Base-by-base conservation (phyloP, 495 filamentous ascomycete genomes). In the Staphylotrichum tortipilum region DNA sequence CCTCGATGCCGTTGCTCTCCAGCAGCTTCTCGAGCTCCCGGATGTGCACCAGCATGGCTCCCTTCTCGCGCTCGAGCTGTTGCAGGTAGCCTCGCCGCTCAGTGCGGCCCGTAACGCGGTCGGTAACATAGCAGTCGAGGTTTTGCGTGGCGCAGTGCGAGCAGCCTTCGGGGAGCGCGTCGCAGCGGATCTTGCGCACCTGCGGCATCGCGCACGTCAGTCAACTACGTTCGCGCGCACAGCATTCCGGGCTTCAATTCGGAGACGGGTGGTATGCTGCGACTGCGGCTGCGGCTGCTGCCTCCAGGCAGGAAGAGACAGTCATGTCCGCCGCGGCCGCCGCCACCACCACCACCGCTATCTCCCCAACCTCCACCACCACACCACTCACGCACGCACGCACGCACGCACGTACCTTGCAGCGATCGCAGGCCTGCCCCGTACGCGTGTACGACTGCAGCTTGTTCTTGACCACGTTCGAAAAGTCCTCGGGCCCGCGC, bases 371-470 rank as follows among this genome's bases (percentile, higher is more conserved):
- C n/a, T n/a, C n/a, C n/a, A n/a, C n/a, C n/a, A n/a, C n/a, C n/a
- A n/a, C n/a, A n/a, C n/a, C n/a, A n/a, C n/a, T n/a, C n/a, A n/a
- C n/a, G n/a, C n/a, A n/a, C n/a, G n/a, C n/a, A 7, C 2, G 23
- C 9, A 31, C 26, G 9, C 10, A 42, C 24, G 31, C 18, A 31
- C 35, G 19, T 30, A 61, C 88, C 76, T 89, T 89, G 74, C 89
- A 95, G 42, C 89, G 77, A 60, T 95, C 89, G 74, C 89, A 95
- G 4, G 89, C 89, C 63, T 92, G 88, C 3, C 86, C 85, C 0
- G 86, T 92, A 15, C 88, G 76, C 17, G 77, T 81, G 43, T 81
- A 82, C 17, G 74, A 76, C 51, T 74, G 73, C 42, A 82, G 65
- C 58, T 78, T 78, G 66, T 76, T 81, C 69, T 78, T 80, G 30